phyloP scores from a whole-genome alignment of 805 yeast genomes.

The Pichia pseudocactophila region DNA sequence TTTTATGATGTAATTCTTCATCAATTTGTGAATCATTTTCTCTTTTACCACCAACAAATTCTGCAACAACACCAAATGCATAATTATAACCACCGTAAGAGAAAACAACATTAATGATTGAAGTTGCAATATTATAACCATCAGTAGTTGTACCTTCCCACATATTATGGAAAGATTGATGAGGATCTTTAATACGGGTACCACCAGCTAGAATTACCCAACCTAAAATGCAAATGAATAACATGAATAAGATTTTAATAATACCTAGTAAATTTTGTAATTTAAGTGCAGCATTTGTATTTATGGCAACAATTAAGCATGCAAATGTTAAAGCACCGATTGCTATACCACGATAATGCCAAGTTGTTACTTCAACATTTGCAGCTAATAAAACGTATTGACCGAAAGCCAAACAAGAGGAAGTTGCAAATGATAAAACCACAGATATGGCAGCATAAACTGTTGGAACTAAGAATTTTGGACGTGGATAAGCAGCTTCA shows the following conservation, averaged over 20 bases:
- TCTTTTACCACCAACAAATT: slow-evolving; percentile 31
- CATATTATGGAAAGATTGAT: slow-evolving; percentile 27
- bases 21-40: background rate
- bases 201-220: slow-evolving; percentile 80
- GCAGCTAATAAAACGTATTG: slow-evolving; percentile 72
- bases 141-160: slow-evolving; percentile 34
- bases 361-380: slow-evolving; percentile 52
- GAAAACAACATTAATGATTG: slow-evolving; percentile 36
- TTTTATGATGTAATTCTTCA: slow-evolving; percentile 40
- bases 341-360: slow-evolving; percentile 75
- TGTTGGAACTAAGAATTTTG: slow-evolving; percentile 57
- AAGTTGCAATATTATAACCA: slow-evolving; percentile 35
- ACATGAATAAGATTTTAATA: slow-evolving; percentile 62
- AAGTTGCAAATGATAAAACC: slow-evolving; percentile 79
- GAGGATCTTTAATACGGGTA: slow-evolving; percentile 25
- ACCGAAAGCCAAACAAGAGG: slow-evolving; percentile 74
- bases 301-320: slow-evolving; percentile 50
- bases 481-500: slow-evolving; percentile 61
- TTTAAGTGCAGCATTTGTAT: slow-evolving; percentile 57
- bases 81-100: slow-evolving; percentile 35
- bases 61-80: slow-evolving; percentile 31
- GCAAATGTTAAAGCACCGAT: slow-evolving; percentile 66
- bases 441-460: slow-evolving; percentile 67
- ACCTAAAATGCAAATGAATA: slow-evolving; percentile 66
- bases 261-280: slow-evolving; percentile 60